Conservation (phyloP, 331 rosid species). For the Arachis monticola region DNA sequence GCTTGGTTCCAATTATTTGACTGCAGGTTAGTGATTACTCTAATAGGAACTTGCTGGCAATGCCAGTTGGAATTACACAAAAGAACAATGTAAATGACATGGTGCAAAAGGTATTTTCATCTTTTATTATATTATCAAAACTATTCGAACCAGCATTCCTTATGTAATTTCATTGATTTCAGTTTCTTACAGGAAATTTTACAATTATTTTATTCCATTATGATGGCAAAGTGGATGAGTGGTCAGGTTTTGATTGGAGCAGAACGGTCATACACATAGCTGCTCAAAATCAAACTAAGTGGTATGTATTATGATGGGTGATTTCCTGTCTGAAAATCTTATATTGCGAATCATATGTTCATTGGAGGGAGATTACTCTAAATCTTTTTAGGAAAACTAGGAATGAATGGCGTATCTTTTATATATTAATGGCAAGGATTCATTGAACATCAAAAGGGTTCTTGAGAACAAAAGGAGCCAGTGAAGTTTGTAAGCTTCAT, state of each 20-base stretch:
- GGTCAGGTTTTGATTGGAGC: constrained; percentile 92
- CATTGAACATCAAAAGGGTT: constrained; percentile 22
- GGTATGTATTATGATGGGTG: constrained; percentile 50
- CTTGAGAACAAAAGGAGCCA: constrained; percentile 5
- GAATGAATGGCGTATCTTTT: neutral
- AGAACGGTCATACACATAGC: constrained; percentile 73
- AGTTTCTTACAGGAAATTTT: constrained; percentile 89
- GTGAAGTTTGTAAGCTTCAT: neutral
- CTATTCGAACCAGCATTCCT: constrained; percentile 31
- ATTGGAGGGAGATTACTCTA: neutral
- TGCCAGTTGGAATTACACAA: constrained; percentile 83
- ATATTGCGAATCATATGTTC: constrained; percentile 22
- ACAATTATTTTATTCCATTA: constrained; percentile 90
- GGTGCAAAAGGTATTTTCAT: constrained; percentile 73
- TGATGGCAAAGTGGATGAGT: constrained; percentile 78
- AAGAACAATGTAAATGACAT: constrained; percentile 68
- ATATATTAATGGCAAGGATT: neutral
- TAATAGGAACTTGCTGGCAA: constrained; percentile 72
- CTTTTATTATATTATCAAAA: constrained; percentile 32
- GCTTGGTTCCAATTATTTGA: constrained; percentile 40
- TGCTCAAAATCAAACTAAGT: constrained; percentile 89
- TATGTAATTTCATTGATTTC: constrained; percentile 61
- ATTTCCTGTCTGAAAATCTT: constrained; percentile 20
- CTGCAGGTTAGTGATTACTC: constrained; percentile 61
- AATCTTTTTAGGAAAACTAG: constrained; percentile 13